Evolutionary conservation across 202 grass and related monocot genomes (phyloP).

Genomic region (Musa balbisiana): DNA sequence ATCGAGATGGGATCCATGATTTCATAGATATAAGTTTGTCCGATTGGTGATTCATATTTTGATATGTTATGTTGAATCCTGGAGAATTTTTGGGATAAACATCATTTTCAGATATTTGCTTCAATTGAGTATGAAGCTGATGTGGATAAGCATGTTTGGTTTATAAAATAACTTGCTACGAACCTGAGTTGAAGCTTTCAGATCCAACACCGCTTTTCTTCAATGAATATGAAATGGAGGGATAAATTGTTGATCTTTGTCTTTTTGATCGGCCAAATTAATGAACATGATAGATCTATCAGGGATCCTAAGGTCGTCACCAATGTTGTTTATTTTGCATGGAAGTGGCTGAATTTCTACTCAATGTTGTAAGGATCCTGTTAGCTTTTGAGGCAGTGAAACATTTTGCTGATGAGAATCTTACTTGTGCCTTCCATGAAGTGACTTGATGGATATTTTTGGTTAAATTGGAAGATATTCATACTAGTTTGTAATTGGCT

Average conservation of each 20-base stretch:
- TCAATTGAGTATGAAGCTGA: background rate
- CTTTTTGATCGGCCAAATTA: background rate
- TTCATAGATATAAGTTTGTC: background rate
- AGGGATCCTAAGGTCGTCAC: background rate
- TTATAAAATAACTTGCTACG: background rate
- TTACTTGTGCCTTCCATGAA: background rate
- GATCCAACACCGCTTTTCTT: background rate
- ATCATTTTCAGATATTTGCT: background rate
- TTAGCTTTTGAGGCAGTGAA: background rate
- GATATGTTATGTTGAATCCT: background rate
- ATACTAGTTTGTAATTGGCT: background rate
- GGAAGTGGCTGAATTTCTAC: background rate
- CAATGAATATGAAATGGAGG: background rate
- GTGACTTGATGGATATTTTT: background rate
- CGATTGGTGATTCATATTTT: background rate
- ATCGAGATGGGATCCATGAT: background rate
- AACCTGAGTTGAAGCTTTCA: background rate
- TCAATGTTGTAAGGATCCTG: background rate
- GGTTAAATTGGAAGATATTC: constrained; percentile 6
- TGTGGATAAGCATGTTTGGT: background rate
- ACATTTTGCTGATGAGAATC: background rate
- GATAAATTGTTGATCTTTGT: background rate
- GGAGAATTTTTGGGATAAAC: background rate
- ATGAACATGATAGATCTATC: background rate
- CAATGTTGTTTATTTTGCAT: background rate